Base-by-base conservation (phyloP, 345 rosid species). In the Clarkia xantiana region DNA sequence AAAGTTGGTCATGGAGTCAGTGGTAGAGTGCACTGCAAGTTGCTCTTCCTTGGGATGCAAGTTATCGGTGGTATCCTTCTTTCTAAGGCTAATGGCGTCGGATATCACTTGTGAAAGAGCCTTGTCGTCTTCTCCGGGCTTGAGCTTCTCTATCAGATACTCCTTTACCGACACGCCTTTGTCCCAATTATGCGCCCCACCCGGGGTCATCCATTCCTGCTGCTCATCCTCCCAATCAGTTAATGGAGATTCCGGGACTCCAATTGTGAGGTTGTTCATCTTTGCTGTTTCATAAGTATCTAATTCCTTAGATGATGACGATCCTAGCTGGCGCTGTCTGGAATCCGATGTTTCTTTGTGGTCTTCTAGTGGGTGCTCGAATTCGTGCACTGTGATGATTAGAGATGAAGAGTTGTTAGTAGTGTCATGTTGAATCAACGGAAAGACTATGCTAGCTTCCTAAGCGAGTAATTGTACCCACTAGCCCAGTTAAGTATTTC, bases 101-200 rank as follows among this genome's bases (percentile, higher is more conserved):
- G 84, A 57, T 53, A 80, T 78, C 42, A 67, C 80, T 52, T 67
- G 62, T 57, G 89, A 82, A 55, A 78, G 80, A 14, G 73, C 89
- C 62, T 22, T 86, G 60, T 82, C 86, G 15, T 86, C 86, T 55
- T 82, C 84, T 0, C 89, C 84, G 3, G 89, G 96, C 61, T 72
- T 77, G 23, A 82, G 49, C 68, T 73, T 82, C 49, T 86, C 56
- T 57, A 61, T 59, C 67, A 80, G 65, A 54, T 71, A 82, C 60
- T 80, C 86, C 68, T 82, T 80, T 67, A 86, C 82, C 0, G 96
- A 86, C 14, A 80, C 89, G n/a, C 89, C 86, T 67, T 82, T 75
- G 54, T 78, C 82, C 82, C 81, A 78, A 10, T 67, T 67, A n/a
- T n/a, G n/a, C 22, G 56, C 57, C 0, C 56, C 47, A 19, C 55